These are phyloP conservation scores for Thielaviopsis ethacetica DNA, from an alignment of 2,329 filamentous ascomycete species.

Conservation along the genomic window DNA sequence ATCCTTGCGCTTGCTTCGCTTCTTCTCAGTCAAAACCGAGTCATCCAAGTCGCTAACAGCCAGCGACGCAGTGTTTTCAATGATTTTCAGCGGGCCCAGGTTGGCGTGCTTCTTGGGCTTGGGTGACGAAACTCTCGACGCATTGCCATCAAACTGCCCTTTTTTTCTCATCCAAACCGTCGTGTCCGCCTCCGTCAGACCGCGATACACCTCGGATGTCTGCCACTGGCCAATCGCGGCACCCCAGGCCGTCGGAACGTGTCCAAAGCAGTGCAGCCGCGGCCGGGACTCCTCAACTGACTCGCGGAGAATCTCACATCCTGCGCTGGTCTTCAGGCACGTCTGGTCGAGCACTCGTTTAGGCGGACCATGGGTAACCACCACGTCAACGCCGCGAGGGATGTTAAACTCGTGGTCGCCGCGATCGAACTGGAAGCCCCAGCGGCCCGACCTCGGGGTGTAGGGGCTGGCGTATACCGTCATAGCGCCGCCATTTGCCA, in stretches of 20 bases:
- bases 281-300: slow-evolving; percentile 18
- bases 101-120: not conserved
- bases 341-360: slow-evolving; percentile 25
- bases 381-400: slow-evolving; percentile 17
- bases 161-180: slow-evolving; percentile 11
- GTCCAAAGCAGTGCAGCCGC: slow-evolving; percentile 23
- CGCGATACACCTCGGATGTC: not conserved
- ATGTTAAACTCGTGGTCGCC: slow-evolving; percentile 17
- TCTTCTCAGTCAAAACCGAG: slow-evolving; percentile 21
- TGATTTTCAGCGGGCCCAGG: not conserved
- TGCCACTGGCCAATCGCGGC: slow-evolving; percentile 13
- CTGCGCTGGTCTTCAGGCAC: slow-evolving; percentile 9
- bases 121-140: not conserved
- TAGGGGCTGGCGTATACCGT: slow-evolving; percentile 30
- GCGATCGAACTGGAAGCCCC: slow-evolving; percentile 29
- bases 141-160: slow-evolving; percentile 10
- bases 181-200: not conserved
- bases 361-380: slow-evolving; percentile 22
- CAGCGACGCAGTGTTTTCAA: slow-evolving; percentile 20
- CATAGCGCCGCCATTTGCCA: slow-evolving; percentile 25
- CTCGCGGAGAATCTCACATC: slow-evolving; percentile 19
- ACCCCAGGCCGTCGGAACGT: slow-evolving; percentile 21
- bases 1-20: slow-evolving; percentile 16
- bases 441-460: slow-evolving; percentile 24
- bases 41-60: slow-evolving; percentile 32